Evolutionary conservation across 2,329 filamentous ascomycete genomes (phyloP).

Genomic region (Sphaceloma murrayae): DNA sequence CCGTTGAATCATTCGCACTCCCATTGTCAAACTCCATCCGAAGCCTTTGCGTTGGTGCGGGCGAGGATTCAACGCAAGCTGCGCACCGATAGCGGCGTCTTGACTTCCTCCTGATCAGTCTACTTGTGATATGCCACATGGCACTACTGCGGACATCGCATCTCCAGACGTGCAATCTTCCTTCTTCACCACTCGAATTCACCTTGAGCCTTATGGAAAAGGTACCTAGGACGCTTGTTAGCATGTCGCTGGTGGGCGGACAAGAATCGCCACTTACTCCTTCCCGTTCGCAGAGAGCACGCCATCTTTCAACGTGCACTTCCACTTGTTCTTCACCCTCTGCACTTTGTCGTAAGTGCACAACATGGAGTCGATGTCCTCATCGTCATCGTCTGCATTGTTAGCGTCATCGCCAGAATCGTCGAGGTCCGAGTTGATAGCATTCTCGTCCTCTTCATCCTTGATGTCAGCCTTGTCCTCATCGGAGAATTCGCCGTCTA

Average conservation of each 20-base stretch:
- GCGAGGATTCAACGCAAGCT: not conserved
- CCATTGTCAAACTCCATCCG: not conserved
- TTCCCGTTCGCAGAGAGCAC: conserved; percentile 87
- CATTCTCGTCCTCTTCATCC: conserved; percentile 66
- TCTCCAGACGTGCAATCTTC: not conserved
- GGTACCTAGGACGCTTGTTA: conserved; percentile 47
- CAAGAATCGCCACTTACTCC: conserved; percentile 64
- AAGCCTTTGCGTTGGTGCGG: not conserved
- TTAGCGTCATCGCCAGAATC: conserved; percentile 65
- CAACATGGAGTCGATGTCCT: conserved; percentile 82
- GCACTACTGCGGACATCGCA: not conserved
- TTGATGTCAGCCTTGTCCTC: conserved; percentile 35
- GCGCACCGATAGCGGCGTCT: not conserved
- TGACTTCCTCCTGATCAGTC: not conserved
- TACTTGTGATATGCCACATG: not conserved
- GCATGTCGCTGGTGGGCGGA: too few species aligned
- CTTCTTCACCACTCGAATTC: conserved; percentile 85
- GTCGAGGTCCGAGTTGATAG: conserved; percentile 96
- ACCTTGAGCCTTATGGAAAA: conserved; percentile 94
- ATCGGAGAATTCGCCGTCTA: conserved; percentile 50
- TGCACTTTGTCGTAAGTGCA: conserved; percentile 99
- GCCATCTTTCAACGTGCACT: conserved; percentile 96
- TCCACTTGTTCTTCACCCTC: conserved; percentile 93
- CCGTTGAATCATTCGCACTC: not conserved
- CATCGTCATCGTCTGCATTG: conserved; percentile 69